A percentile compares a stretch with the other conserved stretches of the same genome.
Conservation (phyloP, 208 protist species). For the Leishmania braziliensis region DNA sequence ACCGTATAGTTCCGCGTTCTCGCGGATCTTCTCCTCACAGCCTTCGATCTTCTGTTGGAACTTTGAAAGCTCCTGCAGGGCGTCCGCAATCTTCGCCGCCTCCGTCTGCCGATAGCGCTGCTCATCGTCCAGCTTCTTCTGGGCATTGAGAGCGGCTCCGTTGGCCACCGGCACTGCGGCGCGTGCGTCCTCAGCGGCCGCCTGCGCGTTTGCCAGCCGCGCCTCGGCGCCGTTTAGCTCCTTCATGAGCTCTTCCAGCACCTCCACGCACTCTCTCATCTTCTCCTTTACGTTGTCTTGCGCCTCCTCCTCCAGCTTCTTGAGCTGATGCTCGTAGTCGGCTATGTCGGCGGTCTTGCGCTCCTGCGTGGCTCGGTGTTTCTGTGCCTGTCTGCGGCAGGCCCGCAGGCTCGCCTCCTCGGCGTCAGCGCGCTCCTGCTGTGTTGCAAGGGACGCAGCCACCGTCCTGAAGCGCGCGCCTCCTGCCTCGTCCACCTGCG, state of each 20-base stretch:
- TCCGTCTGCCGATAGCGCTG: constrained; percentile 82
- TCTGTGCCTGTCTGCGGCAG: constrained; percentile 67
- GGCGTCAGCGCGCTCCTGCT: constrained; percentile 71
- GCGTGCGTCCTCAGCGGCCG: constrained; percentile 50
- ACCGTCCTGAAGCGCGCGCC: constrained; percentile 75
- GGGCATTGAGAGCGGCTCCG: constrained; percentile 63
- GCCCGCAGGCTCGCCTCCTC: constrained; percentile 75
- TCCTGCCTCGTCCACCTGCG: constrained; percentile 73
- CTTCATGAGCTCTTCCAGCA: constrained; percentile 51
- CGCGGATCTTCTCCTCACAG: constrained; percentile 83
- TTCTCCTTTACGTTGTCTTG: constrained; percentile 60
- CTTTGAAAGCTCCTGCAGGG: constrained; percentile 82
- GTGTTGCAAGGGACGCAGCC: constrained; percentile 45
- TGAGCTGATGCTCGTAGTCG: constrained; percentile 66
- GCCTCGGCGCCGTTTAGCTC: constrained; percentile 65
- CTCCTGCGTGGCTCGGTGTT: constrained; percentile 74
- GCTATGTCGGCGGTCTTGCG: constrained; percentile 57
- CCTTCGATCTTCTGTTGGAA: constrained; percentile 89
- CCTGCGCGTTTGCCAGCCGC: constrained; percentile 56
- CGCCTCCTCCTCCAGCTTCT: constrained; percentile 61
- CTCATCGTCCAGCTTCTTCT: constrained; percentile 80
- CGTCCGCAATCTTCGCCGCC: constrained; percentile 75
- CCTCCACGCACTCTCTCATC: constrained; percentile 44
- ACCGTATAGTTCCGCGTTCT: constrained; percentile 90
- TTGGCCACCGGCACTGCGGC: constrained; percentile 64